Base-by-base conservation (phyloP, 2,329 filamentous ascomycete species). In the Penicillium sp. region DNA sequence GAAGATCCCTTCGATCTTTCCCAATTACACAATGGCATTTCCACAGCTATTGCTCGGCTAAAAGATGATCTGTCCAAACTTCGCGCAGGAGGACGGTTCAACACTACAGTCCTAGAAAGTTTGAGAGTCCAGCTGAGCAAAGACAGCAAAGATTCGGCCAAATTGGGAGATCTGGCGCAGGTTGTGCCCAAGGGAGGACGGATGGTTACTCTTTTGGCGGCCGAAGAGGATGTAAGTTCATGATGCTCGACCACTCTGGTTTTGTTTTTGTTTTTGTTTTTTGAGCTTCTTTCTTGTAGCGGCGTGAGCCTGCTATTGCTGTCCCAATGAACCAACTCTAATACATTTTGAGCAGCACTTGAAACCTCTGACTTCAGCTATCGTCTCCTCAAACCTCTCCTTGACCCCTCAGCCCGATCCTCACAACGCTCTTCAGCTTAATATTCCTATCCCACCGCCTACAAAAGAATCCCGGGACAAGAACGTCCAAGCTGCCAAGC, bases 131-230 rank as follows among this genome's bases (percentile, higher is more conserved):
- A 81, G 50, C 66, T 87, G 48, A 79, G 76, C 58, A 84, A 86
- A 75, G 73, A 73, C 21, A 66, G 54, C 23, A 84, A 82, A 58
- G 77, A 82, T 58, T 82, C 74, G 2, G 78, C 83, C 49, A 80
- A 76, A 61, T 66, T 90, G 50, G 80, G 82, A 10, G 86, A 89
- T 68, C 68, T 90, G 56, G 87, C 86, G 3, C 87, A 89, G 68
- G 84, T 90, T 17, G 78, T 89, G 40, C 85, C 86, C 0, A 86
- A 87, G 66, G 86, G 82, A 27, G 80, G 86, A 12, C 74, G 86
- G 55, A 80, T 80, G 64, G 71, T 89, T 31, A 82, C 84, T 58
- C 77, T 90, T n/a, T 71, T 88, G 23, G 84, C 84, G 40, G 83
- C 85, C 15, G 88, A 90, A 67, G 82, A 85, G 66, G 83, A 84